Evolutionary conservation across 345 rosid genomes (phyloP), one percentile per base, ranked within the genome.

Genomic region (Combretum micranthum): DNA sequence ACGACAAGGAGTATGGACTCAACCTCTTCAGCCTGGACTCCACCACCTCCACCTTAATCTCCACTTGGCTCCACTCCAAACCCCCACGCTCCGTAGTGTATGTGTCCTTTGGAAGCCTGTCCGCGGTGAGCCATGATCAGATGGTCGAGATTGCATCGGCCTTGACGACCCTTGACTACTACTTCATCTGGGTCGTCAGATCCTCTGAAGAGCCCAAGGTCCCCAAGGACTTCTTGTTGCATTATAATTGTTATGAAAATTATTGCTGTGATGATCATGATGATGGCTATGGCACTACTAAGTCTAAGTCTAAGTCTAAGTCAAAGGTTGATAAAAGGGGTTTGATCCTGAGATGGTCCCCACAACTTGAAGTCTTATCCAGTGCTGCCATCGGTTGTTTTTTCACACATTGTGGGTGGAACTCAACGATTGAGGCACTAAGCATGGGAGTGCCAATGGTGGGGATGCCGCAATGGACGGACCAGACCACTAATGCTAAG

Each of bases 81-180:
- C 77, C 80, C 43, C 19, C 71, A 26, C 44, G 67, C 4, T 85
- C 88, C 0, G 89, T 85, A 18, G 73, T 88, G 2, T 88, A 74
- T n/a, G 68, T 76, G 14, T 76, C 96, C 6, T 88, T 85, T 43
- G 96, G 96, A 12, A 81, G 96, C 84, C 52, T 83, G 71, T 67
- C 79, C 10, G 20, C 56, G 20, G 55, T 80, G 44, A 63, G 72
- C 67, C 51, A 25, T 11, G 49, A 58, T 22, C 92, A 85, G 53
- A 81, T 76, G 79, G 65, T 67, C 50, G 90, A 88, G 63, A 50
- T 88, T 6, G 76, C 87, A 20, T 68, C 57, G 48, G 90, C 71
- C 0, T 13, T 79, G 53, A 64, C 62, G 37, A 42, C 46, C 25
- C 66, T 51, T 20, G 64, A 62, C 47, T 69, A 65, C 44, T 18